Percentiles rank a stretch among this genome's conserved stretches.
Conservation (phyloP, 352 stramenopile genomes). For the Thalassiosira livingstoniorum region DNA sequence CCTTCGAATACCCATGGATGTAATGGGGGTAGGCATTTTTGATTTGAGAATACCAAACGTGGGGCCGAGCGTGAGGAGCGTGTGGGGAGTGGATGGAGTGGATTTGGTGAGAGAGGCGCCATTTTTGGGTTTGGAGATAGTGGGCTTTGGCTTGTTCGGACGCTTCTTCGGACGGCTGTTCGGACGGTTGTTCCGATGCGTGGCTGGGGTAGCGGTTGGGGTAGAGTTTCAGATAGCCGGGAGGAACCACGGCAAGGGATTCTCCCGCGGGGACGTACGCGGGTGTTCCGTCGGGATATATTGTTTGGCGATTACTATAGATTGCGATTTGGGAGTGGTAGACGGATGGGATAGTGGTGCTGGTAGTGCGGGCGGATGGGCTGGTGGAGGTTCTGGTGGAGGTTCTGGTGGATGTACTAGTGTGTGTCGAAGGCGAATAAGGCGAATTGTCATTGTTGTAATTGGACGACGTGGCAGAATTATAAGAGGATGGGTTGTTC, state of each 20-base stretch:
- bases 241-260: conserved; percentile 37
- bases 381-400: no score
- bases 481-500: not conserved
- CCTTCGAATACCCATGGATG: conserved; percentile 62
- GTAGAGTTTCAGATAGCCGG: conserved; percentile 43
- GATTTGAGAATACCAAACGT: conserved; percentile 66
- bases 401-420: no score
- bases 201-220: no score
- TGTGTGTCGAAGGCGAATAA: no score
- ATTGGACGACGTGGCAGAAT: not conserved
- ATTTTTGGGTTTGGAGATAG: conserved; percentile 64
- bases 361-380: not conserved
- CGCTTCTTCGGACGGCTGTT: no score
- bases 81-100: conserved; percentile 66
- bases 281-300: conserved; percentile 54
- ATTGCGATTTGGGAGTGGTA: conserved; percentile 37
- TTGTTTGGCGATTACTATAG: conserved; percentile 39
- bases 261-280: conserved; percentile 59
- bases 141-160: conserved; percentile 50
- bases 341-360: not conserved
- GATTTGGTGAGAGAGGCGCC: conserved; percentile 54
- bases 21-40: conserved; percentile 73
- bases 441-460: conserved; percentile 31
- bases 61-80: conserved; percentile 63
- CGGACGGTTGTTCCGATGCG: no score